Evolutionary conservation across 495 filamentous ascomycete genomes (phyloP).

Genomic region (Aspergillus ostianus): DNA sequence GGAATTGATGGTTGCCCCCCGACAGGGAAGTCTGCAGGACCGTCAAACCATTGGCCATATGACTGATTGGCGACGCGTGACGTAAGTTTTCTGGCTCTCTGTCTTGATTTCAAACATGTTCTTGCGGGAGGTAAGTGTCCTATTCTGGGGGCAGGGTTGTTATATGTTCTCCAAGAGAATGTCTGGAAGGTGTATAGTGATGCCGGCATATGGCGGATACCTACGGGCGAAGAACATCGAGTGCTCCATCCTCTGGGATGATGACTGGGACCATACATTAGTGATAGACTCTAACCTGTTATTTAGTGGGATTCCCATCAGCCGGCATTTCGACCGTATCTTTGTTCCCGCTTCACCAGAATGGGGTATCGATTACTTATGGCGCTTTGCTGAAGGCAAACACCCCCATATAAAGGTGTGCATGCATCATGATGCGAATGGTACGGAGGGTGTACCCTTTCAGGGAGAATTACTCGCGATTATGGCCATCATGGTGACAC

Average conservation of each 20-base stretch:
- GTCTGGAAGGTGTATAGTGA: no score
- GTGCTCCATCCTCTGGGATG: no score
- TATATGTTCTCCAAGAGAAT: no score
- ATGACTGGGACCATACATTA: no score
- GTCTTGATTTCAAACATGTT: no score
- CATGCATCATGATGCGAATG: background rate
- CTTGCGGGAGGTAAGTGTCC: no score
- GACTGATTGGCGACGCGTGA: background rate
- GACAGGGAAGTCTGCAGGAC: background rate
- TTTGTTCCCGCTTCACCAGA: background rate
- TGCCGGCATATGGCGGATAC: no score
- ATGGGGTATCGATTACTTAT: no score
- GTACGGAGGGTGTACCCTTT: background rate
- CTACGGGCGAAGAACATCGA: no score
- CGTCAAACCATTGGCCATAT: background rate
- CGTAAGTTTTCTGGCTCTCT: background rate
- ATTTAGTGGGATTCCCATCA: background rate
- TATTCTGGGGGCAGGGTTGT: no score
- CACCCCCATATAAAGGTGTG: conserved; percentile 8
- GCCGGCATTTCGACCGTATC: background rate
- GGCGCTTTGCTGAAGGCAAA: background rate
- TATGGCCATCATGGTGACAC: background rate
- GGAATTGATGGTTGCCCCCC: background rate
- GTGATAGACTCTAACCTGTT: no score
- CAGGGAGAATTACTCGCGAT: conserved; percentile 2